These are phyloP conservation scores for Ceratocystis alfenasii DNA, from an alignment of 2,329 filamentous ascomycete species.

Conservation along the genomic window DNA sequence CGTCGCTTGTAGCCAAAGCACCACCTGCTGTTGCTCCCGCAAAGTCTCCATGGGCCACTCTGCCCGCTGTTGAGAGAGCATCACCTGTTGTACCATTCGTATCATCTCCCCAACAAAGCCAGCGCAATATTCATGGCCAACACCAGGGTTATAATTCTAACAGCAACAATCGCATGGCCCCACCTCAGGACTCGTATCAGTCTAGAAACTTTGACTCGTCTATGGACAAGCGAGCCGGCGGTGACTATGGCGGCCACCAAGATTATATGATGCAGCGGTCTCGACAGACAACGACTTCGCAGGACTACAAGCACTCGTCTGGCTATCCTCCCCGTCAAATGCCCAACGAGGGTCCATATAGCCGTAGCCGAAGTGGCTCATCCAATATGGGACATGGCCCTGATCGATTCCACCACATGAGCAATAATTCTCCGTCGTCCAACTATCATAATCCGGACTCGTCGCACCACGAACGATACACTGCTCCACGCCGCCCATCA, in stretches of 20 bases:
- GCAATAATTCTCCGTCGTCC: background rate
- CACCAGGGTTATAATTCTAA: conserved; percentile 7
- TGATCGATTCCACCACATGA: conserved; percentile 17
- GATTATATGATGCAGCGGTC: conserved; percentile 13
- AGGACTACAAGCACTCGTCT: conserved; percentile 18
- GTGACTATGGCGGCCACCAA: conserved; percentile 12
- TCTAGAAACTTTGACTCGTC: conserved; percentile 13
- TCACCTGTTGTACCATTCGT: conserved; percentile 44
- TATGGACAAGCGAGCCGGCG: conserved; percentile 13
- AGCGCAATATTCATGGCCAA: conserved; percentile 26
- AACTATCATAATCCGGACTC: conserved; percentile 7
- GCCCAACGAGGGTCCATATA: conserved; percentile 15
- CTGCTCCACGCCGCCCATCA: conserved; percentile 17
- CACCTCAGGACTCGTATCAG: conserved; percentile 10
- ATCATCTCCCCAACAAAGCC: conserved; percentile 26
- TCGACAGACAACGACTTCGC: conserved; percentile 18
- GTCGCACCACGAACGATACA: conserved; percentile 10
- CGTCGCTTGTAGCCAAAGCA: conserved; percentile 61
- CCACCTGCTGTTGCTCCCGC: conserved; percentile 54
- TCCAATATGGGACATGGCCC: conserved; percentile 16
- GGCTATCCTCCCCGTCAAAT: conserved; percentile 19
- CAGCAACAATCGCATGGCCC: background rate
- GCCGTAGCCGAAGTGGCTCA: conserved; percentile 18
- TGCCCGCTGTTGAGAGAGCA: conserved; percentile 75
- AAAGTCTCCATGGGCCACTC: conserved; percentile 82